Percentiles rank a stretch among this genome's conserved stretches.
These are phyloP conservation scores for Cercophora newfieldiana DNA, from an alignment of 495 filamentous ascomycete species.

Conservation along the genomic window DNA sequence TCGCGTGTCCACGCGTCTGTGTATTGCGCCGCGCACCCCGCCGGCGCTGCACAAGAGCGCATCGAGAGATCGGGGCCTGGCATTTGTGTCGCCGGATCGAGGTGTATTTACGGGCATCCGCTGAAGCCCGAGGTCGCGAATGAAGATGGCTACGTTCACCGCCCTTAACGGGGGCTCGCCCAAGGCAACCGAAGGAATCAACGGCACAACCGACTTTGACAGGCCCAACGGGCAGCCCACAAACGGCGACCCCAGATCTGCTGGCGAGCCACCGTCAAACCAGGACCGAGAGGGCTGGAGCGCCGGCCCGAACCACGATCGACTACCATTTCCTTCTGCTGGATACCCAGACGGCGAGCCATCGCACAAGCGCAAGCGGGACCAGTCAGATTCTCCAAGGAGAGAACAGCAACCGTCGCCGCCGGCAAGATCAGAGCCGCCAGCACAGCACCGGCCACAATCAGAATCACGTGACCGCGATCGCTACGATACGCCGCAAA, in stretches of 20 bases:
- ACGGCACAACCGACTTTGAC: slow-evolving; percentile 30
- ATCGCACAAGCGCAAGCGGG: slow-evolving; percentile 57
- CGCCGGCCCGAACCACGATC: slow-evolving; percentile 35
- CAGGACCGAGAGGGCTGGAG: slow-evolving; percentile 38
- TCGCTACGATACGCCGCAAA: slow-evolving; percentile 38
- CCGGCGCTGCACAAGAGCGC: slow-evolving; percentile 1
- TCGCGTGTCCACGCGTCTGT: too few relatives aligned
- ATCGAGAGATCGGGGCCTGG: not conserved
- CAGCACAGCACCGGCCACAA: slow-evolving; percentile 32
- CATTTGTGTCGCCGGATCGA: not conserved
- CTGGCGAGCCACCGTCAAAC: slow-evolving; percentile 31
- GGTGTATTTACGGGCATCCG: not conserved
- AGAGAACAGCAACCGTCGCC: slow-evolving; percentile 34
- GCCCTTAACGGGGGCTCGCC: slow-evolving; percentile 51
- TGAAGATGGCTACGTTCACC: slow-evolving; percentile 49
- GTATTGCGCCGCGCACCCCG: too few relatives aligned
- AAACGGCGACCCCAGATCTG: slow-evolving; percentile 33
- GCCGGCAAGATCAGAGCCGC: slow-evolving; percentile 25
- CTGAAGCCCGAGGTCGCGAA: slow-evolving; percentile 21
- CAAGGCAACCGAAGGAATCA: slow-evolving; percentile 37
- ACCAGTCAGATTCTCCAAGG: slow-evolving; percentile 45
- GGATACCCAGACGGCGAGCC: slow-evolving; percentile 42
- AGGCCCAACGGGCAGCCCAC: slow-evolving; percentile 26
- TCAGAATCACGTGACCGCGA: slow-evolving; percentile 48
- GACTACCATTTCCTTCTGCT: slow-evolving; percentile 38